Evolutionary conservation across 108 stramenopile species (phyloP).

Genomic region (Nitzschia inconspicua): DNA sequence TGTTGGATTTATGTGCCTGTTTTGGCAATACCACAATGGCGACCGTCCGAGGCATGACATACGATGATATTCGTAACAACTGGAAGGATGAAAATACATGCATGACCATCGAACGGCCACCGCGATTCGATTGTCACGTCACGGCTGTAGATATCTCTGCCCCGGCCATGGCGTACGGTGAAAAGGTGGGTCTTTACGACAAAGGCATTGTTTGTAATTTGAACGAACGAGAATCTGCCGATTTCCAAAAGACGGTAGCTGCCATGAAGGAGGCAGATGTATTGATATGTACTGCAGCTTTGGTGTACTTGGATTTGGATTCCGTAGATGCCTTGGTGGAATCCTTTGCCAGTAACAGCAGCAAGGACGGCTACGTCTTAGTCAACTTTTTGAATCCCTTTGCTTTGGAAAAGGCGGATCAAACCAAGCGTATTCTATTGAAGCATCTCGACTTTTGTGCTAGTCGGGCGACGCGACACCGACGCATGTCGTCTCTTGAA

Average conservation of each 20-base stretch:
- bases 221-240: slow-evolving; percentile 17
- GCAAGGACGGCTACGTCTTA: slow-evolving; percentile 25
- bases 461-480: slow-evolving; percentile 35
- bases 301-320: slow-evolving; percentile 37
- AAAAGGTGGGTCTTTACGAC: slow-evolving; percentile 33
- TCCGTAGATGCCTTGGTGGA: slow-evolving; percentile 18
- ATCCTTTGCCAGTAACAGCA: slow-evolving; percentile 12
- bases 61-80: slow-evolving; percentile 40
- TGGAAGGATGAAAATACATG: slow-evolving; percentile 38
- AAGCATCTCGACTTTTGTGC: slow-evolving; percentile 46
- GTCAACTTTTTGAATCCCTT: slow-evolving; percentile 51
- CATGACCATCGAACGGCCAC: slow-evolving; percentile 10
- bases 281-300: slow-evolving; percentile 27
- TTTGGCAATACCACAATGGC: slow-evolving; percentile 57
- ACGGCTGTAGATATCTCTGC: slow-evolving; percentile 39
- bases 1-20: slow-evolving; percentile 38
- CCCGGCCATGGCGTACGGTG: slow-evolving; percentile 40
- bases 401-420: slow-evolving; percentile 42
- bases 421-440: slow-evolving; percentile 36
- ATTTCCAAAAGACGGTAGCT: slow-evolving; percentile 4
- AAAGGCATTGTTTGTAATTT: slow-evolving; percentile 26
- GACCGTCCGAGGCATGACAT: slow-evolving; percentile 38
- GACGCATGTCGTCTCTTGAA: slow-evolving; percentile 40
- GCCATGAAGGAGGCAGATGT: slow-evolving; percentile 32
- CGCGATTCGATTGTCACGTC: slow-evolving; percentile 11